A percentile compares a stretch with the other conserved stretches of the same genome.
These are phyloP conservation scores for Pichia sp. DNA, from an alignment of 1,139 yeast genomes.

Conservation along the genomic window DNA sequence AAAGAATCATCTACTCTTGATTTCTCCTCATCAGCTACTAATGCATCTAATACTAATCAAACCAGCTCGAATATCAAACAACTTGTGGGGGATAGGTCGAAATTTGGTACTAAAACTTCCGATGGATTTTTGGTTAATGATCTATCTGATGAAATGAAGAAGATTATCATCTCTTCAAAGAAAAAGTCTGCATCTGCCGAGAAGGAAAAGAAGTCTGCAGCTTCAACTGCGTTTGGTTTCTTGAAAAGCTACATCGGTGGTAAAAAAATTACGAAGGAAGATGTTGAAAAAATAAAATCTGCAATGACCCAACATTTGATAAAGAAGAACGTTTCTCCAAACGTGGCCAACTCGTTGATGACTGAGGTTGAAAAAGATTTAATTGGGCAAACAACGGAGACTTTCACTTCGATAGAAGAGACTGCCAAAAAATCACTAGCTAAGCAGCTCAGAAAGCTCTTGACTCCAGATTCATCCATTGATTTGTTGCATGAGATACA, in stretches of 20 bases:
- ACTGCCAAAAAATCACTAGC: slow-evolving; percentile 65
- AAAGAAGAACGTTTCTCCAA: slow-evolving; percentile 51
- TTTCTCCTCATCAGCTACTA: slow-evolving; percentile 36
- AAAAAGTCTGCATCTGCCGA: slow-evolving; percentile 11
- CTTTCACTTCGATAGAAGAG: slow-evolving; percentile 58
- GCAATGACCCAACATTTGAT: slow-evolving; percentile 47
- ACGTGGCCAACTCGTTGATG: slow-evolving; percentile 55
- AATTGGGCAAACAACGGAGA: slow-evolving; percentile 62
- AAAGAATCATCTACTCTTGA: slow-evolving; percentile 38
- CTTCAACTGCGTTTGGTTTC: slow-evolving; percentile 46
- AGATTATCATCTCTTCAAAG: slow-evolving; percentile 32
- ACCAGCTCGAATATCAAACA: slow-evolving; percentile 27
- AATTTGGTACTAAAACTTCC: slow-evolving; percentile 44
- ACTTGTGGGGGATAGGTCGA: slow-evolving; percentile 36
- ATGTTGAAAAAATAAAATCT: slow-evolving; percentile 39
- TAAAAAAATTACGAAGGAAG: slow-evolving; percentile 47
- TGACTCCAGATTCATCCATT: slow-evolving; percentile 90
- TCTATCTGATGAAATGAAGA: slow-evolving; percentile 43
- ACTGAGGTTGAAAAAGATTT: slow-evolving; percentile 56
- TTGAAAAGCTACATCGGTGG: slow-evolving; percentile 57
- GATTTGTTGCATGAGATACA: slow-evolving; percentile 84
- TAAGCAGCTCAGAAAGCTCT: slow-evolving; percentile 71
- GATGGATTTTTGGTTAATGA: slow-evolving; percentile 51
- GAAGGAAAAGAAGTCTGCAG: slow-evolving; percentile 28
- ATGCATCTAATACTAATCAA: slow-evolving; percentile 16